Evolutionary conservation across 2,329 filamentous ascomycete species (phyloP).

Genomic region (Colletotrichum echinochloae): DNA sequence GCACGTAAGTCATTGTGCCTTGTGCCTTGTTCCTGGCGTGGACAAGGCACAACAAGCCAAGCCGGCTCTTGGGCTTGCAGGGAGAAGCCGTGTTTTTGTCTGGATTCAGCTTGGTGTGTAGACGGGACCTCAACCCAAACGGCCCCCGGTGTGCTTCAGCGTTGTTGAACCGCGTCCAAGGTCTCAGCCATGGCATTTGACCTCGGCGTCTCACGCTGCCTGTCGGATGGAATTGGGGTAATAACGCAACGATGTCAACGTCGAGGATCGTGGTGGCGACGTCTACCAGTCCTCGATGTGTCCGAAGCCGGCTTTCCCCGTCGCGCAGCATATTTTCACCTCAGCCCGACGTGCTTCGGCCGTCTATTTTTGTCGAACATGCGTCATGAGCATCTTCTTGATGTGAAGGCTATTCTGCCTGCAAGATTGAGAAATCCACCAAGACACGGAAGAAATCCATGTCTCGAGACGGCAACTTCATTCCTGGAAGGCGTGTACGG

Average conservation of each 20-base stretch:
- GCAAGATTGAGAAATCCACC: constrained; percentile 2
- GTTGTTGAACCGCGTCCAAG: constrained; percentile 1
- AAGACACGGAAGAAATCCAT: background rate
- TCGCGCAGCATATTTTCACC: background rate
- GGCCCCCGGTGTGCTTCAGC: background rate
- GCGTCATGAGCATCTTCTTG: background rate
- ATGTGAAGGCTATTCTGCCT: background rate
- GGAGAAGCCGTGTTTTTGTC: constrained; percentile 3
- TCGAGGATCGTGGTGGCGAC: background rate
- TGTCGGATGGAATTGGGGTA: background rate
- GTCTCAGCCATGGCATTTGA: constrained; percentile 16
- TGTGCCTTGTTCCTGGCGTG: no score
- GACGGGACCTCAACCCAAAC: background rate
- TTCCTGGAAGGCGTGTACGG: constrained; percentile 22
- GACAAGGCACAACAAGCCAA: background rate
- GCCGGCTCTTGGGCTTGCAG: constrained; percentile 32
- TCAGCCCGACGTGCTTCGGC: constrained; percentile 12
- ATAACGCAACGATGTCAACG: background rate
- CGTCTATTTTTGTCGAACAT: constrained; percentile 29
- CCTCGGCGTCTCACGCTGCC: background rate
- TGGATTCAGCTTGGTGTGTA: constrained; percentile 9
- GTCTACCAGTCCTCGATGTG: background rate
- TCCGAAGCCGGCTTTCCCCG: background rate
- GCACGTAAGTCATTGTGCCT: constrained; percentile 13
- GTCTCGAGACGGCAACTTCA: constrained; percentile 11